A percentile compares a stretch with the other conserved stretches of the same genome.
Evolutionary conservation across 306 rosid genomes (phyloP).

Genomic region (Crotalaria pallida): DNA sequence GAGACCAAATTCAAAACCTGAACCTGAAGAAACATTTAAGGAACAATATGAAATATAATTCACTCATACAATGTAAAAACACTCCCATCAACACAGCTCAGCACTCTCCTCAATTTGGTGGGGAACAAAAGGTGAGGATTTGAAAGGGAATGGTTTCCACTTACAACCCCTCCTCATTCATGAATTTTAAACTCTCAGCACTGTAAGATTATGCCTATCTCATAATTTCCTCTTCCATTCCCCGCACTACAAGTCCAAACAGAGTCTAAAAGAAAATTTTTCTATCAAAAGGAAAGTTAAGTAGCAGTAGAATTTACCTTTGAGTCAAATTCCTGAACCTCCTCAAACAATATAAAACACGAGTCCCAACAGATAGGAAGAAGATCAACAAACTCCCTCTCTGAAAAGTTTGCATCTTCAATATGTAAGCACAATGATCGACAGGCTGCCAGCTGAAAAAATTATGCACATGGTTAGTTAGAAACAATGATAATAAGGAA

Average conservation of each 20-base stretch:
- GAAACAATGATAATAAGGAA: slow-evolving; percentile 8
- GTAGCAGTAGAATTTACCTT: slow-evolving; percentile 53
- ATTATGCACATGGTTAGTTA: slow-evolving; percentile 28
- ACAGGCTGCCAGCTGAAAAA: slow-evolving; percentile 87
- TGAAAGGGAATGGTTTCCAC: background rate
- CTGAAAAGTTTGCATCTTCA: slow-evolving; percentile 93
- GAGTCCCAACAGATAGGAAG: slow-evolving; percentile 91
- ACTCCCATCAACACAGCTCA: background rate
- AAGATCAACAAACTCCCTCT: slow-evolving; percentile 76
- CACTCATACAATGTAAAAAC: no score
- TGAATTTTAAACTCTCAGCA: slow-evolving; percentile 11
- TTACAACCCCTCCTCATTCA: background rate
- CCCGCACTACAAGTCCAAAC: background rate
- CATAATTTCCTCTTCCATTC: background rate
- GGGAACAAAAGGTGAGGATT: background rate
- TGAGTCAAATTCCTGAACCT: slow-evolving; percentile 93
- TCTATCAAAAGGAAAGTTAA: background rate
- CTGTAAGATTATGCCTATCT: background rate
- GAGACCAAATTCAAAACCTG: slow-evolving; percentile 89
- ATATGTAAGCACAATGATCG: slow-evolving; percentile 80
- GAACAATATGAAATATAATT: slow-evolving; percentile 19
- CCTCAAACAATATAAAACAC: slow-evolving; percentile 79
- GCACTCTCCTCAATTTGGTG: background rate
- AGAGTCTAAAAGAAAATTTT: background rate
- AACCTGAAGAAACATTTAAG: slow-evolving; percentile 56